These are phyloP conservation scores for Saitozyma sp. DNA, from an alignment of 768 basidiomycete genomes.

Conservation along the genomic window DNA sequence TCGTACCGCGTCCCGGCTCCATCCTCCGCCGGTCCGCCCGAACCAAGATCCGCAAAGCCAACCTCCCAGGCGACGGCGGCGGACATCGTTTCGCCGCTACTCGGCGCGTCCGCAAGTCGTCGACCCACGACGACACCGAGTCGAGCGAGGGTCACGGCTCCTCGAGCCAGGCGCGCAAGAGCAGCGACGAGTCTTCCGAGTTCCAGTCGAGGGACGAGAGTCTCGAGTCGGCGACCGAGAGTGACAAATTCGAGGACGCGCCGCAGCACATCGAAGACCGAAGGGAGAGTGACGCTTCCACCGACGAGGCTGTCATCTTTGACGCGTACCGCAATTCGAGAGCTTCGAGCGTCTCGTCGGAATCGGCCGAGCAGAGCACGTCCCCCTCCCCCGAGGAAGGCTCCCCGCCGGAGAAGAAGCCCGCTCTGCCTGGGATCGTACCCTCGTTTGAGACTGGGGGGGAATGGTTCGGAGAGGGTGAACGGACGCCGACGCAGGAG, in stretches of 20 bases:
- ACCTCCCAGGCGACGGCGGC: slow-evolving; percentile 70
- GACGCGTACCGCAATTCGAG: slow-evolving; percentile 65
- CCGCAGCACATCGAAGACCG: slow-evolving; percentile 49
- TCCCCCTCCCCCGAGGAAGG: slow-evolving; percentile 29
- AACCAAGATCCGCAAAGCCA: slow-evolving; percentile 90
- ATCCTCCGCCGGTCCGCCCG: slow-evolving; percentile 88
- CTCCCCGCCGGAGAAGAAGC: slow-evolving; percentile 25
- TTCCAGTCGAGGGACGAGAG: slow-evolving; percentile 10
- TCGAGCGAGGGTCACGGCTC: slow-evolving; percentile 38
- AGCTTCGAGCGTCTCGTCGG: slow-evolving; percentile 30
- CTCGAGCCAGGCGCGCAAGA: slow-evolving; percentile 7
- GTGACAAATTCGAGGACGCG: slow-evolving; percentile 49
- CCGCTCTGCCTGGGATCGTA: slow-evolving; percentile 24
- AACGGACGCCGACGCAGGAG: slow-evolving; percentile 46
- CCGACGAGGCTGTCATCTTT: slow-evolving; percentile 77
- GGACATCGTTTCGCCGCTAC: slow-evolving; percentile 73
- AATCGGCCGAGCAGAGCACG: slow-evolving; percentile 23
- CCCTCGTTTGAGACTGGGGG: slow-evolving; percentile 8
- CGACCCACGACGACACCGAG: slow-evolving; percentile 40
- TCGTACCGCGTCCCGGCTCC: slow-evolving; percentile 78
- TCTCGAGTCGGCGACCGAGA: slow-evolving; percentile 52
- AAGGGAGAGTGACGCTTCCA: slow-evolving; percentile 59
- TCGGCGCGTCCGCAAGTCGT: slow-evolving; percentile 49
- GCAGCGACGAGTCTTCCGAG: slow-evolving; percentile 10
- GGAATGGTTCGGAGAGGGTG: slow-evolving; percentile 34